Percentiles rank a stretch among this genome's conserved stretches.
Conservation (phyloP, 176 grass and related monocot genomes). For the Oryza meridionalis region DNA sequence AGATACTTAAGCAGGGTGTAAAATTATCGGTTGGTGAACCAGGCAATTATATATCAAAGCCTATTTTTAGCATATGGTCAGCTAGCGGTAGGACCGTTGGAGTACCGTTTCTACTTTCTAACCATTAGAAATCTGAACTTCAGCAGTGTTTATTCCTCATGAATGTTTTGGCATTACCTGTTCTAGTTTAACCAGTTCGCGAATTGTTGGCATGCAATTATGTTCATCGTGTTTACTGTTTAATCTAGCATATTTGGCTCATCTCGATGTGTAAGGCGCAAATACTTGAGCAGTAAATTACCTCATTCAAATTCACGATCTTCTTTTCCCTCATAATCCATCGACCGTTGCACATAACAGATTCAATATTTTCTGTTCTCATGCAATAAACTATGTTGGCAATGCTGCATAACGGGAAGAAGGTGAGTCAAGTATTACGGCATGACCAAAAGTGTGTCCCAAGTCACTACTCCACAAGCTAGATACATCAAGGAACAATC, state of each 20-base stretch:
- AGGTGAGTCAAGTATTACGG: not conserved
- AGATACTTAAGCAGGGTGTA: not conserved
- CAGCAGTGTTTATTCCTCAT: not conserved
- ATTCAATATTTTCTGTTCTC: conserved; percentile 60
- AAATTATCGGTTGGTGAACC: not conserved
- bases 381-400: conserved; percentile 63
- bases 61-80: not conserved
- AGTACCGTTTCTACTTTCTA: not conserved
- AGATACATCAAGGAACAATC: not conserved
- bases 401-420: conserved; percentile 23
- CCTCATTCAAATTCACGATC: conserved; percentile 55
- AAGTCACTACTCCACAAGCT: not conserved
- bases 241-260: not conserved
- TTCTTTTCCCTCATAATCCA: conserved; percentile 60
- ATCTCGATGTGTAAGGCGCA: not conserved
- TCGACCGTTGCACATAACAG: conserved; percentile 61
- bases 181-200: not conserved
- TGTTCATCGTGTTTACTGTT: conserved; percentile 3
- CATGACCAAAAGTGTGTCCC: not conserved
- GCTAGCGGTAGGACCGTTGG: not conserved
- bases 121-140: not conserved
- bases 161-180: not conserved
- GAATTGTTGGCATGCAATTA: not conserved
- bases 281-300: conserved; percentile 32
- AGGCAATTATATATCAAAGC: not conserved